Evolutionary conservation across 2,329 filamentous ascomycete species (phyloP).

Genomic region (Verticillium nubilum): DNA sequence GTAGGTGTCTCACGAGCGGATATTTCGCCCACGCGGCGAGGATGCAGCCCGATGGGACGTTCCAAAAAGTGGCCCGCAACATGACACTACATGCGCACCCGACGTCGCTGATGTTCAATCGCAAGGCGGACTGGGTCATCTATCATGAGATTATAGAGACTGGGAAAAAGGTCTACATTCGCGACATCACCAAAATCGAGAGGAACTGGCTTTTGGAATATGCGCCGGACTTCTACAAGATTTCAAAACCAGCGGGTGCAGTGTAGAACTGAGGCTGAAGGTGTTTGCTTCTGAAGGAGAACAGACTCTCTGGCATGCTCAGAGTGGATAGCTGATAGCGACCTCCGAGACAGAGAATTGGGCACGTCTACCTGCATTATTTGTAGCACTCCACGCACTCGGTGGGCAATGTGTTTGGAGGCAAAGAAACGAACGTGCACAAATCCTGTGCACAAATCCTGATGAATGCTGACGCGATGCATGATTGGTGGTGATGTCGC

Average conservation of each 20-base stretch:
- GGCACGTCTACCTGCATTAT: not conserved
- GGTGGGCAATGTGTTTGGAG: not conserved
- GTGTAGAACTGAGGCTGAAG: not conserved
- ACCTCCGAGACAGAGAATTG: not conserved
- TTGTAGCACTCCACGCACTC: not conserved
- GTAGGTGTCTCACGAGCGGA: slow-evolving; percentile 78
- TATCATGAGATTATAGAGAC: slow-evolving; percentile 94
- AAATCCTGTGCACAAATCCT: not conserved
- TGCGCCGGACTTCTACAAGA: slow-evolving; percentile 74
- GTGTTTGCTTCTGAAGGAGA: not conserved
- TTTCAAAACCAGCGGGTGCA: slow-evolving; percentile 28
- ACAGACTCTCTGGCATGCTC: not conserved
- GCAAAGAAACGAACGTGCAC: not conserved
- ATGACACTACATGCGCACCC: slow-evolving; percentile 82
- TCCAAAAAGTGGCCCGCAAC: slow-evolving; percentile 76
- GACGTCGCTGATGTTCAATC: slow-evolving; percentile 90
- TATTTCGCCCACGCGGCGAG: slow-evolving; percentile 91
- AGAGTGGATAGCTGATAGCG: not conserved
- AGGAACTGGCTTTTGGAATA: slow-evolving; percentile 90
- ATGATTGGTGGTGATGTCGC: not conserved
- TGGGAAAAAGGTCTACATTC: slow-evolving; percentile 79
- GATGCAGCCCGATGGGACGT: slow-evolving; percentile 91
- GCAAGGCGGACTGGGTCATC: slow-evolving; percentile 93
- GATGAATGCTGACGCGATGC: not conserved
- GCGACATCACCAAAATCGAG: slow-evolving; percentile 89